Evolutionary conservation across 2,329 filamentous ascomycete species (phyloP), one percentile per base, ranked within the genome.

Genomic region (Pseudogymnoascus sp.): DNA sequence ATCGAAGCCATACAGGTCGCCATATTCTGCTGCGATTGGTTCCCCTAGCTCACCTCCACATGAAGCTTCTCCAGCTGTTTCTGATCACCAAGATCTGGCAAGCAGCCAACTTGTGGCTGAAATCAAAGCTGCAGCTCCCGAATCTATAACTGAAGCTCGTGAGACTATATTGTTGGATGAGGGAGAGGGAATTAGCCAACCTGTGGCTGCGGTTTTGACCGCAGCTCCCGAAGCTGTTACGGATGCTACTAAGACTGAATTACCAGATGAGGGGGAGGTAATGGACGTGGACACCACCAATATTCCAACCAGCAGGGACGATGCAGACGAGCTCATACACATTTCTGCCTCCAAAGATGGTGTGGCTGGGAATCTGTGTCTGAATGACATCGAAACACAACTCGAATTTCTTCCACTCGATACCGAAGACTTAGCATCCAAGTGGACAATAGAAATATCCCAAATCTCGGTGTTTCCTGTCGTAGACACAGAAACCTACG

Each of bases 91-190:
- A 25, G 61, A 62, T 8, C 23, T 42, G 25, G 62, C 65, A 11
- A 71, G 71, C 12, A 72, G 71, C 39, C 60, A 73, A 5, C 30
- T 71, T 23, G 55, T 72, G 2, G 68, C 69, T 16, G 16, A 52
- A 39, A 68, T 72, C 45, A 69, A 66, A 25, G 59, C 61, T 8
- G 35, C 36, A 14, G 49, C 49, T 55, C 28, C n/a, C 14, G 49
- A 22, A 22, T 12, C 49, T 33, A 12, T 8, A 55, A 3, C 28
- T 19, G 28, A 35, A 22, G 28, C 5, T 35, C n/a, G 22, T 2
- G 28, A 6, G 49, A 5, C 25, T 30, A 8, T 52, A 19, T 19
- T 30, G 8, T 30, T 6, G 9, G 8, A 12, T 19, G 45, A 5
- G 5, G n/a, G 12, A 8, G n/a, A 4, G 3, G 9, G 2, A 8